Evolutionary conservation across 805 yeast species (phyloP), one percentile per base, ranked within the genome.

Genomic region (Debaryomyces castellii): DNA sequence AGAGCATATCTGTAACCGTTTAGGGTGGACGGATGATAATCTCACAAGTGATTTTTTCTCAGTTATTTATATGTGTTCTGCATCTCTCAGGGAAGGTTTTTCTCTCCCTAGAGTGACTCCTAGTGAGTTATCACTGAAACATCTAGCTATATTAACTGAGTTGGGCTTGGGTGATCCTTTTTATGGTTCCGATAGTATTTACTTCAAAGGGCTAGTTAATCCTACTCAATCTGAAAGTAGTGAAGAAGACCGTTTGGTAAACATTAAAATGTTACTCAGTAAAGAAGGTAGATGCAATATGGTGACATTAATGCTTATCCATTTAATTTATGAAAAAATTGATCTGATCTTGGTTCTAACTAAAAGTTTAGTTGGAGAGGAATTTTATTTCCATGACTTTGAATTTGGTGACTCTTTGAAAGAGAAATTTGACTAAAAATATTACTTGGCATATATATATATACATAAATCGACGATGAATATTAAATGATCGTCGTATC

Each of bases 291-390:
- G 59, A 25, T 53, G 56, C 12, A 55, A 55, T 28, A 56, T 62
- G 4, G 64, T 66, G 4, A 51, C 63, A 2, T 51, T 66, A 24
- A 45, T 66, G 28, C 49, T 64, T 30, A 55, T 57, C 5, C 73
- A 67, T 47, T 45, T 65, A 48, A 59, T 64, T 3, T 67, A 65
- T 41, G 52, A 55, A 35, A 51, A 62, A 18, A 40, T 66, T 3
- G 73, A 67, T 49, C 64, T 63, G 43, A 54, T 60, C 4, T 59
- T 62, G 40, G 45, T 66, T 6, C 47, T 57, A 12, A 57, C 62
- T 22, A 67, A 66, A 41, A 54, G 60, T 6, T 52, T 67, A 37
- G 72, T 67, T 9, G 71, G 73, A 10, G 73, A 67, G 39, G 60
- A 60, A 47, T 67, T 58, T 41, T 66, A 62, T 48, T 53, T 55